Evolutionary conservation across 106 monocot species (phyloP).

Genomic region (Acorus gramineus): DNA sequence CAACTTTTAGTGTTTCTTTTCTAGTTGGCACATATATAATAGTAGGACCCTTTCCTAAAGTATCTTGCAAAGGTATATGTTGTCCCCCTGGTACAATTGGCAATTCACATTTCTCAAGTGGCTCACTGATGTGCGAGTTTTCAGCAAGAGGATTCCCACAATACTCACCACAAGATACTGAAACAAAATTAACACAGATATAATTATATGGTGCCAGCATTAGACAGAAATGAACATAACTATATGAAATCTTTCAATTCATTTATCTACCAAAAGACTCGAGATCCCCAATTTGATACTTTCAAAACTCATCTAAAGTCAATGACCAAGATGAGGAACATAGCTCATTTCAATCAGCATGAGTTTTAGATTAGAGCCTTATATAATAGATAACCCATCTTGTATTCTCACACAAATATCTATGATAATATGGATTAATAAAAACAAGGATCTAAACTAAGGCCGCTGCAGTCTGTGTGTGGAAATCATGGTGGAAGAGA

Average conservation of each 20-base stretch:
- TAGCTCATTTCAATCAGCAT: no score
- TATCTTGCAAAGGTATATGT: background rate
- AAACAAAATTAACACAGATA: background rate
- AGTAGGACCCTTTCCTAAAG: constrained; percentile 59
- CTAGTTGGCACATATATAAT: constrained; percentile 95
- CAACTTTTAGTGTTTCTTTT: constrained; percentile 68
- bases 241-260: no score
- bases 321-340: no score
- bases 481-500: no score
- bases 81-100: no score
- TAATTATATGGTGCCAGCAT: no score
- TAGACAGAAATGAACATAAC: no score
- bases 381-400: background rate
- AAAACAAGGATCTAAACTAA: background rate
- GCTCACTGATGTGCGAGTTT: constrained; percentile 8
- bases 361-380: background rate
- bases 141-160: constrained; percentile 14
- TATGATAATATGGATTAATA: background rate
- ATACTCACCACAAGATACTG: constrained; percentile 72
- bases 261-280: no score
- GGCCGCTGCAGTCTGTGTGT: no score
- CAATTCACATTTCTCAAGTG: constrained; percentile 14
- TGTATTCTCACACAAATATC: no score
- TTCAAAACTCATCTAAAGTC: no score
- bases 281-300: no score